These are phyloP conservation scores for Cercospora sesami DNA, from an alignment of 2,329 filamentous ascomycete species.

Conservation along the genomic window DNA sequence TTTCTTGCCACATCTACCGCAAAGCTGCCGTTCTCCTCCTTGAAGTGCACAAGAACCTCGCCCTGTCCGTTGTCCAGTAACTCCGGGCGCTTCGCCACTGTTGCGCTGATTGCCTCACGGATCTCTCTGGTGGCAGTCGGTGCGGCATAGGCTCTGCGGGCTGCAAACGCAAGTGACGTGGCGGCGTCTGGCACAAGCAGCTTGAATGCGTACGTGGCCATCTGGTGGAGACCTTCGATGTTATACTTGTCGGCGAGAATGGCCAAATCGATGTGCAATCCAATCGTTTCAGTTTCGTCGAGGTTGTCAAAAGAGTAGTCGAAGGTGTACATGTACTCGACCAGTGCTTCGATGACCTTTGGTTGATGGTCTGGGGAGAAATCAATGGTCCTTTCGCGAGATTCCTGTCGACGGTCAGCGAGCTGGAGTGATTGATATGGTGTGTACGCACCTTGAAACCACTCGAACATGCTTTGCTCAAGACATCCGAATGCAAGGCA, in stretches of 20 bases:
- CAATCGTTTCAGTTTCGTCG: not conserved
- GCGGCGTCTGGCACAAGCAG: too few species aligned
- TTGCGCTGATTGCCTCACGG: too few species aligned
- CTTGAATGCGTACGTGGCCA: too few species aligned
- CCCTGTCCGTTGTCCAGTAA: not conserved
- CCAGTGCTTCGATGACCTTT: not conserved
- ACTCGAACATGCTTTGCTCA: not conserved
- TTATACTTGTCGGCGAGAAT: slow-evolving; percentile 3
- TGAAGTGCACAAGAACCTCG: not conserved
- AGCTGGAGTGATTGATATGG: not conserved
- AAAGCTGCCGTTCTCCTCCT: not conserved
- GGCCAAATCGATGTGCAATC: not conserved
- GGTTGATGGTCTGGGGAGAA: not conserved
- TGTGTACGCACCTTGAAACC: not conserved
- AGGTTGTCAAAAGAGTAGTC: not conserved
- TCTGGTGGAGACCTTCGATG: not conserved
- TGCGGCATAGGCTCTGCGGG: too few species aligned
- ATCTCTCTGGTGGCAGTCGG: too few species aligned
- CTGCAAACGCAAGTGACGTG: too few species aligned
- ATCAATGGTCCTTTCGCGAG: not conserved
- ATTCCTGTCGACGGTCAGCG: not conserved
- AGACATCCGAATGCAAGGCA: not conserved
- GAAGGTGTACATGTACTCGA: slow-evolving; percentile 4
- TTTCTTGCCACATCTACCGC: not conserved
- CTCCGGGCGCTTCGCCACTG: not conserved